These are phyloP conservation scores for Waltiozyma sp. DNA, from an alignment of 1,139 yeast genomes.

Conservation along the genomic window DNA sequence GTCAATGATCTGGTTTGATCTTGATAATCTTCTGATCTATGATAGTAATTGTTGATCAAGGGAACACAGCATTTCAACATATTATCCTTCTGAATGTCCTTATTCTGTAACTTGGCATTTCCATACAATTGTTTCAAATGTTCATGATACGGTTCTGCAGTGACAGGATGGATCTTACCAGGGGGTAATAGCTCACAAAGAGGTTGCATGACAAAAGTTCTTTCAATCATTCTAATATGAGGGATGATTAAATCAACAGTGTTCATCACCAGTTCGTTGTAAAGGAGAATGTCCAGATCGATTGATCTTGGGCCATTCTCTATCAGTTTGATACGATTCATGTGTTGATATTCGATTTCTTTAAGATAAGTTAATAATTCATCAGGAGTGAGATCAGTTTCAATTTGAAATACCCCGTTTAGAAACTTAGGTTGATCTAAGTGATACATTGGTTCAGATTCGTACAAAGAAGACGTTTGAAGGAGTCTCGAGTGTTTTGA, in stretches of 20 bases:
- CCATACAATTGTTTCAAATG: slow-evolving; percentile 51
- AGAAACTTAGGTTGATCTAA: slow-evolving; percentile 71
- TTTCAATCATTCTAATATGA: slow-evolving; percentile 77
- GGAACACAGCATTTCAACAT: slow-evolving; percentile 37
- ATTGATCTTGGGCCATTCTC: slow-evolving; percentile 89
- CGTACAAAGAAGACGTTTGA: slow-evolving; percentile 67
- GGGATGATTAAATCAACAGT: slow-evolving; percentile 60
- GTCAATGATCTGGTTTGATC: slow-evolving; percentile 20
- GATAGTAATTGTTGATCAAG: slow-evolving; percentile 21
- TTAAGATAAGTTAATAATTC: slow-evolving; percentile 54
- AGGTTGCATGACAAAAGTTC: slow-evolving; percentile 86
- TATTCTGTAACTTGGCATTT: slow-evolving; percentile 23
- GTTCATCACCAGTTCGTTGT: slow-evolving; percentile 30
- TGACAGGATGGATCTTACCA: slow-evolving; percentile 60
- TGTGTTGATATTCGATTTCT: slow-evolving; percentile 60
- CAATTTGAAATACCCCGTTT: slow-evolving; percentile 72
- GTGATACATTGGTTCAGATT: slow-evolving; percentile 88
- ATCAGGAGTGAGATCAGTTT: slow-evolving; percentile 46
- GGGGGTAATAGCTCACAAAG: slow-evolving; percentile 69
- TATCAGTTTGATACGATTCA: slow-evolving; percentile 64
- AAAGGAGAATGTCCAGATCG: slow-evolving; percentile 78
- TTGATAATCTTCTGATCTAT: slow-evolving; percentile 19
- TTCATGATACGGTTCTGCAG: slow-evolving; percentile 66
- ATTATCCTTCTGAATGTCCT: slow-evolving; percentile 38
- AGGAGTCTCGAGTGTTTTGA: slow-evolving; percentile 35